Conservation (phyloP, 2,329 filamentous ascomycete species). For the Curvularia sp. region DNA sequence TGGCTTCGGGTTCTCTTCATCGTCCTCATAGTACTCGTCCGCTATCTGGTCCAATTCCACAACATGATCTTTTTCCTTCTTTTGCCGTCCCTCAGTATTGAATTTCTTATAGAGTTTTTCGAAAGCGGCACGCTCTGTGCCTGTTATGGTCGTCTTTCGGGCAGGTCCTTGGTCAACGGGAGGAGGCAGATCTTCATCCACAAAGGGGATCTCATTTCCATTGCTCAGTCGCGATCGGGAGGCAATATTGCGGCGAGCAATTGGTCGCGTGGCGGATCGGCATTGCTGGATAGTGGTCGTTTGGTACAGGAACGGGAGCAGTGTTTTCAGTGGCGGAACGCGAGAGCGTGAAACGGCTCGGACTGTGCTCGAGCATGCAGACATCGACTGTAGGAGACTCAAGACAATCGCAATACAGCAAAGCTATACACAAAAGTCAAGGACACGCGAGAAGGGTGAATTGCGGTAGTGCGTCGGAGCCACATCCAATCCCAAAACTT, state of each 20-base stretch:
- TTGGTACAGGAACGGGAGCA: slow-evolving; percentile 74
- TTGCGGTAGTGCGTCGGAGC: slow-evolving; percentile 3
- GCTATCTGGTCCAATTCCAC: slow-evolving; percentile 39
- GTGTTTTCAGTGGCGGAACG: slow-evolving; percentile 48
- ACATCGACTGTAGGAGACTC: slow-evolving; percentile 32
- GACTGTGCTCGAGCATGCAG: slow-evolving; percentile 39
- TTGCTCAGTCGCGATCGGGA: slow-evolving; percentile 28
- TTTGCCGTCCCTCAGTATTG: slow-evolving; percentile 29
- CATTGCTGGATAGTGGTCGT: slow-evolving; percentile 66
- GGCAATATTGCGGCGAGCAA: slow-evolving; percentile 31
- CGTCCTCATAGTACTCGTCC: slow-evolving; percentile 44
- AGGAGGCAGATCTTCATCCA: slow-evolving; percentile 20
- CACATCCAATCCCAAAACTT: slow-evolving; percentile 12
- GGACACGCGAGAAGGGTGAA: not conserved
- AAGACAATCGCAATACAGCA: not conserved
- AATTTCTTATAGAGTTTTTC: slow-evolving; percentile 43
- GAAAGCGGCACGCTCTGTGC: slow-evolving; percentile 46
- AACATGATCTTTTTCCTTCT: slow-evolving; percentile 21
- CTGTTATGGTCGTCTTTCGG: slow-evolving; percentile 46
- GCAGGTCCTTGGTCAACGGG: slow-evolving; percentile 25
- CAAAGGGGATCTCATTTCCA: slow-evolving; percentile 37
- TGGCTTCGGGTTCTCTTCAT: slow-evolving; percentile 28
- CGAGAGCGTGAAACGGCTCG: slow-evolving; percentile 44
- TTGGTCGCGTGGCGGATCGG: slow-evolving; percentile 24
- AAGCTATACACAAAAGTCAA: not conserved